These are phyloP conservation scores for Naganishia onofrii DNA, from an alignment of 768 basidiomycete species.

Conservation along the genomic window DNA sequence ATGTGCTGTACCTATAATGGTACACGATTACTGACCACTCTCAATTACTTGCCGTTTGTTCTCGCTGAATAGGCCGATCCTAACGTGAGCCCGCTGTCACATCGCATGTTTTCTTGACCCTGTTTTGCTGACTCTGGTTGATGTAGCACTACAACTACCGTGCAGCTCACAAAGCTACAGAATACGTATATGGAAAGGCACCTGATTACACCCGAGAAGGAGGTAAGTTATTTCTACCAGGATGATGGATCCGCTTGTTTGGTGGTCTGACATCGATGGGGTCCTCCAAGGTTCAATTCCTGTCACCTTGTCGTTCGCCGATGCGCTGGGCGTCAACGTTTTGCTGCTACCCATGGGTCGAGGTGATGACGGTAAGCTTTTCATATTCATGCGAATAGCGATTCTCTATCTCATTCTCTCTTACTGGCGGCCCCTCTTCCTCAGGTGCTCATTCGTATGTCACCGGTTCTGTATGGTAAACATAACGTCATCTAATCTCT, in stretches of 20 bases:
- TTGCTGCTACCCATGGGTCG: constrained; percentile 87
- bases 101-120: neutral
- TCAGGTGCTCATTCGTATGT: constrained; percentile 38
- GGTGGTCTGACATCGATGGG: neutral
- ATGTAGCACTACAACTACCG: constrained; percentile 85
- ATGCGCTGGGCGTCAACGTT: constrained; percentile 80
- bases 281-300: constrained; percentile 70
- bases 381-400: neutral
- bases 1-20: constrained; percentile 10
- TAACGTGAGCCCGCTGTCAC: constrained; percentile 36
- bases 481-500: no score
- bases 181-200: constrained; percentile 55
- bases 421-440: neutral
- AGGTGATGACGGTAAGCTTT: constrained; percentile 71
- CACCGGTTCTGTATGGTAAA: no score
- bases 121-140: neutral
- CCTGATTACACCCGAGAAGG: constrained; percentile 54
- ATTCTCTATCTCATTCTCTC: neutral
- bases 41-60: constrained; percentile 14
- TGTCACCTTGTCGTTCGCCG: constrained; percentile 88
- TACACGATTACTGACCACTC: constrained; percentile 8
- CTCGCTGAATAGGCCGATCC: constrained; percentile 36
- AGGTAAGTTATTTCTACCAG: constrained; percentile 37
- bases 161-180: constrained; percentile 81
- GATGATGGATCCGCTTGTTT: neutral